A percentile compares a stretch with the other conserved stretches of the same genome.
phyloP scores from a whole-genome alignment of 2,329 filamentous ascomycete species.

The Colletotrichum costaricense region DNA sequence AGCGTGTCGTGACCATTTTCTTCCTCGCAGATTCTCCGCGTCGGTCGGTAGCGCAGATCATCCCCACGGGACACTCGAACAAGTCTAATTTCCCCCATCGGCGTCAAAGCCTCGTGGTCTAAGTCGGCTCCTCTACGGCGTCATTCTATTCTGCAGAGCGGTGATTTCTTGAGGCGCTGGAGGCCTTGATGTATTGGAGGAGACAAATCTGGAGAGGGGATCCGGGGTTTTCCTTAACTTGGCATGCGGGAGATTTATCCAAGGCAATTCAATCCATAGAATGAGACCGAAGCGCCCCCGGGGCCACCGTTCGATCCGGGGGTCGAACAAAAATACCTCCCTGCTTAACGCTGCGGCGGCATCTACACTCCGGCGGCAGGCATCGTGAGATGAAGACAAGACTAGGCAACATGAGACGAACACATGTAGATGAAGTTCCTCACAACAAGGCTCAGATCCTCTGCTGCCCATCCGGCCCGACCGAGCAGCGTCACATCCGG shows the following conservation, averaged over 20 bases:
- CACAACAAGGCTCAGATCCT: background rate
- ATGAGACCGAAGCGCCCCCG: background rate
- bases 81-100: background rate
- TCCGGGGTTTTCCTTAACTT: background rate
- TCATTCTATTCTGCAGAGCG: background rate
- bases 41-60: constrained; percentile 16
- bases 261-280: background rate
- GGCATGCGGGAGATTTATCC: background rate
- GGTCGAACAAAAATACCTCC: background rate
- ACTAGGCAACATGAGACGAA: constrained; percentile 1
- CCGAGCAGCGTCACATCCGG: constrained; percentile 20
- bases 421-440: background rate
- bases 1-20: background rate
- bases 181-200: background rate
- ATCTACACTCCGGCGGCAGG: no score
- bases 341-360: no score
- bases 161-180: background rate
- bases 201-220: background rate
- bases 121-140: constrained; percentile 16
- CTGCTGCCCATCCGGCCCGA: background rate
- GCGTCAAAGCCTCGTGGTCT: background rate
- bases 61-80: background rate
- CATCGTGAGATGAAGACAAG: background rate
- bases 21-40: constrained; percentile 19
- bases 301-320: background rate